Conservation (phyloP, 2,329 filamentous ascomycete species). For the Alternaria consortialis region DNA sequence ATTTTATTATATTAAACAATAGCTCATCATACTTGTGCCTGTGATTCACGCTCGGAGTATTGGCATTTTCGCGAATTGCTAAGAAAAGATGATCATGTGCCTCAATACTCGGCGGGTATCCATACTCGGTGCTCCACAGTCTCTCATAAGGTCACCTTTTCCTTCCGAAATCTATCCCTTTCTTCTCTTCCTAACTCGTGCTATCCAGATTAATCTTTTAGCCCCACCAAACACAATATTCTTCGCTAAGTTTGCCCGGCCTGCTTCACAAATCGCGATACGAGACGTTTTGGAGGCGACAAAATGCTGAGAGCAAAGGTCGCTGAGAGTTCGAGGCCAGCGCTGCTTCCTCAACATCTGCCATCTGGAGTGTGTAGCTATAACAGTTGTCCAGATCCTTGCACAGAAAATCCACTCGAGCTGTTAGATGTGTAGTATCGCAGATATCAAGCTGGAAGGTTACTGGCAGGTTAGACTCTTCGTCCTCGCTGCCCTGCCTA, state of each 20-base stretch:
- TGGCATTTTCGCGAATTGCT: neutral
- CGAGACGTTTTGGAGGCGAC: neutral
- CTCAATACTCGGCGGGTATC: neutral
- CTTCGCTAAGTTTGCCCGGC: neutral
- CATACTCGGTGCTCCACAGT: neutral
- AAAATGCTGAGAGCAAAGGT: neutral
- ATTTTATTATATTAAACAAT: neutral
- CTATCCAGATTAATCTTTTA: neutral
- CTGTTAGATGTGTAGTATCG: neutral
- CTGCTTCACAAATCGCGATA: neutral
- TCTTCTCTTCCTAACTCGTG: neutral
- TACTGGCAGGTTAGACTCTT: neutral
- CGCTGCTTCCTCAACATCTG: neutral
- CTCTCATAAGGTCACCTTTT: neutral
- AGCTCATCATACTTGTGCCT: neutral
- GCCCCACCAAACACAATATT: neutral
- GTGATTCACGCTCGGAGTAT: neutral
- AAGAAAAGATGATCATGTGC: neutral
- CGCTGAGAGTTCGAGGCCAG: neutral
- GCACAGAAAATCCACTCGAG: neutral
- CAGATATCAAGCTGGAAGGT: neutral
- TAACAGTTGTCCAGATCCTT: neutral
- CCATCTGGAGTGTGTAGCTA: neutral
- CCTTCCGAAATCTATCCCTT: neutral
- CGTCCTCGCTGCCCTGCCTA: neutral